These are phyloP conservation scores for Penicillium cataractarum DNA, from an alignment of 495 filamentous ascomycete species.

Conservation along the genomic window DNA sequence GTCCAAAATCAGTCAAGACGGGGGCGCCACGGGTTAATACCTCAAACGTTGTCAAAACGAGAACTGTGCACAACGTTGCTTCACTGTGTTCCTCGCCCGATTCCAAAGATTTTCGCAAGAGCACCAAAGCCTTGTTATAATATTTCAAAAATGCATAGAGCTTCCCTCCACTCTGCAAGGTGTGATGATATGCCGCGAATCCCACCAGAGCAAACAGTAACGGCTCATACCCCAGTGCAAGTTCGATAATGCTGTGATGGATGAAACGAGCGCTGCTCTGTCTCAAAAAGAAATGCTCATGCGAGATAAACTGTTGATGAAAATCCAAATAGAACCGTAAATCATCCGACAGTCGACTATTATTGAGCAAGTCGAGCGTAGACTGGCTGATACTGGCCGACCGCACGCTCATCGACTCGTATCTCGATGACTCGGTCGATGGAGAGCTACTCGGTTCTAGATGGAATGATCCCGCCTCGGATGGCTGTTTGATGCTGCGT, in stretches of 20 bases:
- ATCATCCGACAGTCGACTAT: conserved; percentile 61
- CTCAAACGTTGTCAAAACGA: conserved; percentile 93
- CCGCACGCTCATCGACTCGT: conserved; percentile 40
- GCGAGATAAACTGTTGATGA: conserved; percentile 71
- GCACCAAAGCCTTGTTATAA: conserved; percentile 82
- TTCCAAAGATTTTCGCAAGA: conserved; percentile 72
- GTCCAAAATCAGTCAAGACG: background rate
- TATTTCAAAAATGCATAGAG: conserved; percentile 84
- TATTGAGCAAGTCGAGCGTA: conserved; percentile 34
- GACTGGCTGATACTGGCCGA: conserved; percentile 39
- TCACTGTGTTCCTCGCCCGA: conserved; percentile 69
- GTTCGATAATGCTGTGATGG: conserved; percentile 65
- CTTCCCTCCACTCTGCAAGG: conserved; percentile 66
- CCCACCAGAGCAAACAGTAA: conserved; percentile 88
- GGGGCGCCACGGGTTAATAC: conserved; percentile 50
- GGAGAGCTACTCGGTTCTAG: conserved; percentile 49
- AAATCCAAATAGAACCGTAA: conserved; percentile 79
- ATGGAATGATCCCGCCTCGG: conserved; percentile 29
- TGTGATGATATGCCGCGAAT: conserved; percentile 86
- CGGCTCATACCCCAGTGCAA: conserved; percentile 78
- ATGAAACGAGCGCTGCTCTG: conserved; percentile 71
- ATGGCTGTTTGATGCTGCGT: conserved; percentile 43
- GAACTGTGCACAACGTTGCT: conserved; percentile 82
- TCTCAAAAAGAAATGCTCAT: conserved; percentile 81
- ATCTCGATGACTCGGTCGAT: conserved; percentile 45